Evolutionary conservation across 1,284 basidiomycete genomes (phyloP).

Genomic region (Pseudozyma sp.): DNA sequence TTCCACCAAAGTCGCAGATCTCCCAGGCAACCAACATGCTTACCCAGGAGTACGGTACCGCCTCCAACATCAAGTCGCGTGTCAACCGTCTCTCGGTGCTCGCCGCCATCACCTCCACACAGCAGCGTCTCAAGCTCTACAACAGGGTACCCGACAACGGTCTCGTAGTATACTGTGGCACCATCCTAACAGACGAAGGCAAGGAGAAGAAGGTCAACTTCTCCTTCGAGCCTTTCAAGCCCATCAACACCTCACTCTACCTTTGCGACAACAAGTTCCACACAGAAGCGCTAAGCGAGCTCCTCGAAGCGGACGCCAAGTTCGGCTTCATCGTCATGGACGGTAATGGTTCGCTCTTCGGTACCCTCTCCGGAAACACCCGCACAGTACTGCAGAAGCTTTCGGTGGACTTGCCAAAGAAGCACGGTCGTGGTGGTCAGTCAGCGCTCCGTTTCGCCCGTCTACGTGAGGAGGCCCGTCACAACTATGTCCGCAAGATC

Average conservation of each 20-base stretch:
- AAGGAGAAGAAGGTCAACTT: constrained; percentile 93
- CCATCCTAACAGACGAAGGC: constrained; percentile 91
- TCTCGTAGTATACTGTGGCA: constrained; percentile 89
- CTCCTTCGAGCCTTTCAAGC: constrained; percentile 91
- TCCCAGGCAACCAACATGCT: constrained; percentile 93
- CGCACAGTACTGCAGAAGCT: constrained; percentile 98
- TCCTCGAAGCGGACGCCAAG: constrained; percentile 95
- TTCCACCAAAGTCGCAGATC: constrained; percentile 95
- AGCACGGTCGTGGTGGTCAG: constrained; percentile 99
- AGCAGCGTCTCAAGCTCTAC: constrained; percentile 96
- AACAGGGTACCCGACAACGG: constrained; percentile 90
- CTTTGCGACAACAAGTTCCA: constrained; percentile 99
- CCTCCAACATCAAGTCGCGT: constrained; percentile 98
- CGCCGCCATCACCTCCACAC: constrained; percentile 98
- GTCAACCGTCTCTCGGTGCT: constrained; percentile 98
- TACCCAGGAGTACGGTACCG: constrained; percentile 89
- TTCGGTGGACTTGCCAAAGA: constrained; percentile 98
- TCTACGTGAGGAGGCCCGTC: constrained; percentile 97
- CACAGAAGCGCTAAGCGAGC: constrained; percentile 94
- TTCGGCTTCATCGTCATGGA: constrained; percentile 99
- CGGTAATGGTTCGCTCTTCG: constrained; percentile 95
- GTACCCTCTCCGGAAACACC: constrained; percentile 95
- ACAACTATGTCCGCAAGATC: constrained; percentile 99
- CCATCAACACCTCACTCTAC: constrained; percentile 95
- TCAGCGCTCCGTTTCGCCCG: constrained; percentile 99